A percentile compares a stretch with the other conserved stretches of the same genome.
phyloP scores from a whole-genome alignment of 768 basidiomycete genomes.

The Tylopilus felleus region DNA sequence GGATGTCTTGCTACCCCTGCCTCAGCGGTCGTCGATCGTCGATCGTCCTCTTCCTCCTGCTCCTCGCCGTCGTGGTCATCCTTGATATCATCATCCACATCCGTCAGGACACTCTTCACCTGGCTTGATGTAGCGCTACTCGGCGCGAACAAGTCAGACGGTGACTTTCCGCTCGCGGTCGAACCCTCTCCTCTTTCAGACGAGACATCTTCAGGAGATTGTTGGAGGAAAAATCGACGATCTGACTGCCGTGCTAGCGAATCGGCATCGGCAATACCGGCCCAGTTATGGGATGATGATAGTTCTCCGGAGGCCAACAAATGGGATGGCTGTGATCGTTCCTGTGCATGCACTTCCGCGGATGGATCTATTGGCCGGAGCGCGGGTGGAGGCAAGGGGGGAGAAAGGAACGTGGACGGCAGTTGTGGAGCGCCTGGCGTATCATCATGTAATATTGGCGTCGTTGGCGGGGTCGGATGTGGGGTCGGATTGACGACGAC shows the following conservation, averaged over 20 bases:
- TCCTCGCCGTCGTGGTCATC: conserved; percentile 13
- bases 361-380: conserved; percentile 9
- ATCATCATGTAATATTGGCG: conserved; percentile 43
- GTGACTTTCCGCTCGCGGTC: conserved; percentile 32
- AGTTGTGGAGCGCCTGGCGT: conserved; percentile 23
- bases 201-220: conserved; percentile 40
- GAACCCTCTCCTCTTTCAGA: conserved; percentile 34
- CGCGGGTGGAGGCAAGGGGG: conserved; percentile 28
- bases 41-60: conserved; percentile 17
- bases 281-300: conserved; percentile 1
- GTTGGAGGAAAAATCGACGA: conserved; percentile 44
- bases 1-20: conserved; percentile 6
- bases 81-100: conserved; percentile 17
- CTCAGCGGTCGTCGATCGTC: conserved; percentile 17
- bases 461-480: conserved; percentile 74
- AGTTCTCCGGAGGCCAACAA: conserved; percentile 3
- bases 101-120: conserved; percentile 21
- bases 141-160: conserved; percentile 32
- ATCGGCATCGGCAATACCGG: conserved; percentile 18
- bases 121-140: conserved; percentile 36
- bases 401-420: conserved; percentile 27
- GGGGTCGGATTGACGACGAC: conserved; percentile 76
- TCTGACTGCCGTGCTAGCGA: conserved; percentile 36
- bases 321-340: conserved; percentile 22
- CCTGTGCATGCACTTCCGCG: neutral